Base-by-base conservation (phyloP, 2,329 filamentous ascomycete genomes). In the Colletotrichum noveboracense region DNA sequence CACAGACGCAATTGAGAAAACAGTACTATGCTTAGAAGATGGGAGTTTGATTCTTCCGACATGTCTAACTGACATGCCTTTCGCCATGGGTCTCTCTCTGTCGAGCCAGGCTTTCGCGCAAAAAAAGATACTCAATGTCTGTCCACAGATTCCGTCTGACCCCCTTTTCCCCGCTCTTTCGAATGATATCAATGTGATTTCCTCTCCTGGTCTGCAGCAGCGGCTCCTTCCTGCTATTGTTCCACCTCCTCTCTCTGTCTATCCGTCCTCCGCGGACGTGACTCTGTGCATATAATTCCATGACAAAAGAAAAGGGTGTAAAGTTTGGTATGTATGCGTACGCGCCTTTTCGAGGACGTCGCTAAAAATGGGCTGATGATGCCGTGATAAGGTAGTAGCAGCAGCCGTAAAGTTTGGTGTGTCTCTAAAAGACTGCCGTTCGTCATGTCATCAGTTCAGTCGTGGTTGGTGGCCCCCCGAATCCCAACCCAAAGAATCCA, bases 401-500 rank as follows among this genome's bases (percentile, higher is more conserved):
- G 48, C 38, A 70, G 67, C 67, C 34, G 56, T 43, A 26, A 43
- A n/a, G 26, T 48, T 24, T 75, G 62, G 34, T 61, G 24, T 56
- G 66, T 43, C n/a, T 66, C 36, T 43, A 32, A 14, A 38, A 74
- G 70, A 64, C 71, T 48, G 67, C 66, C 66, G 58, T 62, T 21
- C 21, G 32, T 62, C 58, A 28, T 43, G 24, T 62, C 61, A 76
- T 71, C 74, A 71, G 66, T 61, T 28, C 70, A 38, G 62, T 64
- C 60, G 26, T 71, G 74, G 71, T 76, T 75, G 74, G 74, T 66
- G 55, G 73, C 64, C 66, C 69, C 55, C 61, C 43, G 30, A 48
- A 69, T 76, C 61, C 69, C 76, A 76, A 76, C 76, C 70, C 52
- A n/a, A 34, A 75, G 67, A 69, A 76, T 76, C 66, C 70, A 76